Conservation (phyloP, 2,329 filamentous ascomycete genomes). For the Ceratocystis ficicola region DNA sequence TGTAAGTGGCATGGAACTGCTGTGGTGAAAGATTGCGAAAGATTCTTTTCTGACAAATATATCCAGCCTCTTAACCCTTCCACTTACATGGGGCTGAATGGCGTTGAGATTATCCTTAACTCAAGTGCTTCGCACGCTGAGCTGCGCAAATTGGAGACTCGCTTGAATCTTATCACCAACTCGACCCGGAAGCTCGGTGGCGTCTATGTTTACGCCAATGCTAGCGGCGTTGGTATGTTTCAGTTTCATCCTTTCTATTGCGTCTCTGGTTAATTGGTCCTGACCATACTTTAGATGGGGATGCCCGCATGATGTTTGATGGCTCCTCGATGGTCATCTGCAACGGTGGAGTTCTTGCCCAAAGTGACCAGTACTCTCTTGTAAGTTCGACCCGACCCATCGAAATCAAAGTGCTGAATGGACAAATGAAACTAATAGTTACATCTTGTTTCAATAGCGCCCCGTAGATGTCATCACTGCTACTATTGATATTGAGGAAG, state of each 20-base stretch:
- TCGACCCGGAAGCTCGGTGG: conserved; percentile 52
- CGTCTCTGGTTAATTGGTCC: conserved; percentile 1
- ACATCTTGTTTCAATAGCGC: conserved; percentile 28
- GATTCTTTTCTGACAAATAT: too few species aligned
- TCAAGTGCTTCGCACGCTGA: conserved; percentile 33
- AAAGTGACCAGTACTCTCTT: conserved; percentile 51
- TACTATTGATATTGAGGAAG: conserved; percentile 59
- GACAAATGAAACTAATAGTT: background rate
- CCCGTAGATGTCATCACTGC: conserved; percentile 54
- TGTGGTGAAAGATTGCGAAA: background rate
- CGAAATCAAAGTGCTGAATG: conserved; percentile 28
- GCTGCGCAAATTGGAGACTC: conserved; percentile 52
- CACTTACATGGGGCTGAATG: conserved; percentile 50
- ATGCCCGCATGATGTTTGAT: conserved; percentile 33
- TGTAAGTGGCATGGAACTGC: conserved; percentile 7
- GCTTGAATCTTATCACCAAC: conserved; percentile 53
- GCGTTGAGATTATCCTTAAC: conserved; percentile 36
- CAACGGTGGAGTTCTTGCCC: conserved; percentile 51
- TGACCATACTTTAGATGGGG: conserved; percentile 23
- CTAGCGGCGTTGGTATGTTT: conserved; percentile 25
- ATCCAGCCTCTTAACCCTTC: conserved; percentile 32
- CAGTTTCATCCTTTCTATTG: background rate
- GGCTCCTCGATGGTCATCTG: conserved; percentile 29
- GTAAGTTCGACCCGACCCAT: conserved; percentile 26
- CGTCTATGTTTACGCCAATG: conserved; percentile 39